A percentile compares a stretch with the other conserved stretches of the same genome.
phyloP scores from a whole-genome alignment of 2,329 filamentous ascomycete species.

The Aspergillus clavatus region DNA sequence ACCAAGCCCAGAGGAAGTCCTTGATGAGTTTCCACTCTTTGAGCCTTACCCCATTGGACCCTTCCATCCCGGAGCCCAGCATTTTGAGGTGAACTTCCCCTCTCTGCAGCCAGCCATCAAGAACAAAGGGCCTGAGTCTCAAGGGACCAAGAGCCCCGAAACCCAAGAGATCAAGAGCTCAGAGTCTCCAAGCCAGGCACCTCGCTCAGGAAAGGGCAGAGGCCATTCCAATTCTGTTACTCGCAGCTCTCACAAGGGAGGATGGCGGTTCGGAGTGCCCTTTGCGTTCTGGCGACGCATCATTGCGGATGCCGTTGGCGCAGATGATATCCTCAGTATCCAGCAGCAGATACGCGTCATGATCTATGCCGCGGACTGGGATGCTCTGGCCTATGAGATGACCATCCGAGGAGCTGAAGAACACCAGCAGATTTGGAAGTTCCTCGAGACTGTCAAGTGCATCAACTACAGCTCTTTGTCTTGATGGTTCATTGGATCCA shows the following conservation, averaged over 20 bases:
- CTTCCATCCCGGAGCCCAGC: slow-evolving; percentile 11
- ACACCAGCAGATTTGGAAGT: slow-evolving; percentile 34
- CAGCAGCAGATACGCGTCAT: slow-evolving; percentile 28
- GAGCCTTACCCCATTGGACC: slow-evolving; percentile 5
- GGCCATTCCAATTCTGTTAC: neutral
- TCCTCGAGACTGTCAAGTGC: slow-evolving; percentile 30
- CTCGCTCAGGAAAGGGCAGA: slow-evolving; percentile 6
- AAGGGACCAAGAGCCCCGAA: neutral
- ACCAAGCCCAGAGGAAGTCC: neutral
- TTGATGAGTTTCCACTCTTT: neutral
- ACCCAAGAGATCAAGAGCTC: neutral
- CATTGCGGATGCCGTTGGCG: slow-evolving; percentile 25
- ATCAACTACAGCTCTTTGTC: slow-evolving; percentile 25
- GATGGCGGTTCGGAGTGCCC: slow-evolving; percentile 25
- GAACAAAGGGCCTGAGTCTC: neutral
- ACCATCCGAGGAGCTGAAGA: slow-evolving; percentile 24
- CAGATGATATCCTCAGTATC: slow-evolving; percentile 20
- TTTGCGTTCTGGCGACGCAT: slow-evolving; percentile 27
- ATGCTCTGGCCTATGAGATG: slow-evolving; percentile 25
- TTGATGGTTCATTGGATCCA: slow-evolving; percentile 2
- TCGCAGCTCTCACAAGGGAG: slow-evolving; percentile 8
- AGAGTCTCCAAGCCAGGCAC: neutral
- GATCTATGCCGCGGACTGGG: slow-evolving; percentile 31
- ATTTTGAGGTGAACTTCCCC: slow-evolving; percentile 21
- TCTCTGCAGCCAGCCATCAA: slow-evolving; percentile 6